Evolutionary conservation across 208 protist genomes (phyloP), one percentile per base, ranked within the genome.

Genomic region (Acanthamoeba healyi): DNA sequence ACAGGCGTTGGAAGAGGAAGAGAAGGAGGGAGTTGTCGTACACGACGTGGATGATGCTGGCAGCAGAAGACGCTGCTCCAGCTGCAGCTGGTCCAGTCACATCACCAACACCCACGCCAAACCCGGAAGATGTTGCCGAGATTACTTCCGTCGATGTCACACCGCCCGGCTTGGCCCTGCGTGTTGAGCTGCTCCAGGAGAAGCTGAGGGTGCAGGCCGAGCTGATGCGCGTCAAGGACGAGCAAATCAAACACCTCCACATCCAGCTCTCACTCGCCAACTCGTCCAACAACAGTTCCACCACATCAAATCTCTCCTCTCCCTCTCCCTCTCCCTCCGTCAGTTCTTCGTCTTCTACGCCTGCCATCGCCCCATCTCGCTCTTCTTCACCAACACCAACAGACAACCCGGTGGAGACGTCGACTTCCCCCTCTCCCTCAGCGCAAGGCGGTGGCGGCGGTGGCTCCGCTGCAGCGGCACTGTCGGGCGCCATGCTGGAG

Each of bases 171-270:
- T 34, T 51, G 14, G 72, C 34, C 7, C 24, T 82, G 40, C 81
- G 54, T 5, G 24, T 89, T 5, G 81, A 89, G n/a, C 19, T 89
- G 29, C 49, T 89, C 26, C 51, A 36, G 49, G 81, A 89, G 81
- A 58, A 89, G 54, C 14, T 89, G 51, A 15, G 32, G 4, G 81
- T 65, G 0, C 44, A 89, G 49, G 81, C 44, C n/a, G 81, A 58
- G n/a, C 81, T 67, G 29, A 42, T 89, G 9, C 81, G 44, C 40
- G 81, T 44, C 19, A 89, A 89, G 29, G 81, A 89, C n/a, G 51
- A 89, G 38, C 81, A 89, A 42, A 89, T 89, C n/a, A 65, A 89
- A 65, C 51, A 34, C 51, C 49, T 89, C 32, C 54, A 58, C 29
- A 9, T 32, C 32, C 81, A 89, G n/a, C 81, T 89, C 9, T 65